phyloP scores from a whole-genome alignment of 148 eudicot species.

The Rhododendron mucronatum region DNA sequence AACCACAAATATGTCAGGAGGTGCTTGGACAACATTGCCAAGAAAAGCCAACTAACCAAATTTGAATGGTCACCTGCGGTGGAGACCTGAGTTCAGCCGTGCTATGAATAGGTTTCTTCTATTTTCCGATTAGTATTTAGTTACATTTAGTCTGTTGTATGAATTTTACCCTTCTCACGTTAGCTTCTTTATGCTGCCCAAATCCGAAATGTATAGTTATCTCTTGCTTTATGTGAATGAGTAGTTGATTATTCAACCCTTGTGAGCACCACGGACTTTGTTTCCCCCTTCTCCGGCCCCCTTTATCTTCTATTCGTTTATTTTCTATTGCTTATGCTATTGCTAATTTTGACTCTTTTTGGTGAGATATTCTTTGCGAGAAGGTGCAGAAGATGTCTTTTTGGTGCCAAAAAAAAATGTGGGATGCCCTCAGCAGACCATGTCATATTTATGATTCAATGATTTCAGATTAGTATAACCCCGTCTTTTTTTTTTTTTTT shows the following conservation, averaged over 20 bases:
- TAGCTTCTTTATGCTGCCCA: background rate
- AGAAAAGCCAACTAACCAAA: slow-evolving; percentile 21
- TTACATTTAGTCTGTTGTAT: background rate
- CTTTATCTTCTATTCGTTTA: background rate
- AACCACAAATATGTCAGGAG: slow-evolving; percentile 40
- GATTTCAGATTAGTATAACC: background rate
- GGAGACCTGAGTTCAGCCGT: slow-evolving; percentile 11
- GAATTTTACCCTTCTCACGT: background rate
- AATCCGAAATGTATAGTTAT: background rate
- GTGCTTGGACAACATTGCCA: slow-evolving; percentile 33
- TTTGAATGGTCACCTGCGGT: slow-evolving; percentile 22
- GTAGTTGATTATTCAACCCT: slow-evolving; percentile 7
- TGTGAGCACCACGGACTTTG: background rate
- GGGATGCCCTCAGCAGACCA: background rate
- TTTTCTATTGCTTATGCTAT: background rate
- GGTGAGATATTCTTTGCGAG: background rate
- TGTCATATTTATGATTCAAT: background rate
- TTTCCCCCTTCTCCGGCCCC: background rate
- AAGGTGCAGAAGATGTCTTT: background rate
- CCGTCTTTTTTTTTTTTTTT: background rate
- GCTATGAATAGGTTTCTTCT: background rate
- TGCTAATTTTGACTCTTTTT: background rate
- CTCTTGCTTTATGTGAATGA: slow-evolving; percentile 1
- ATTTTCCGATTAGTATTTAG: background rate
- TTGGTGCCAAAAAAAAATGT: background rate